Conservation (phyloP, 441 rosid species). For the Biscutella laevigata region DNA sequence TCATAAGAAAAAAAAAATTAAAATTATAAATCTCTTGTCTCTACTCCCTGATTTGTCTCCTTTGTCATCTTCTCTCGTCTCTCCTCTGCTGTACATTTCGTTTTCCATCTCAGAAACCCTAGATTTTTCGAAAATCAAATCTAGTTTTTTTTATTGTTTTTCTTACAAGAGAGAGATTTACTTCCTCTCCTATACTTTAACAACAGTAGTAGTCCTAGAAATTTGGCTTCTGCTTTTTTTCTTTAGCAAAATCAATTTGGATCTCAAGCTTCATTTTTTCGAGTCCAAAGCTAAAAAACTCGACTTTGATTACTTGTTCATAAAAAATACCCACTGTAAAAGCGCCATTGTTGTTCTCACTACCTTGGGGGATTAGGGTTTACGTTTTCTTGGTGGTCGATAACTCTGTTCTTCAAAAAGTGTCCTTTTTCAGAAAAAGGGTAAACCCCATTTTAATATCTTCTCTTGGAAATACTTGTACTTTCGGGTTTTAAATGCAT, state of each 20-base stretch:
- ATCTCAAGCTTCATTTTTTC: no score
- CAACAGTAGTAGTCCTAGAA: background rate
- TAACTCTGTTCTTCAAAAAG: constrained; percentile 15
- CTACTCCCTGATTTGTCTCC: constrained; percentile 28
- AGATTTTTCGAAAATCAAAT: constrained; percentile 52
- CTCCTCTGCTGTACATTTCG: constrained; percentile 34
- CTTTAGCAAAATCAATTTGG: constrained; percentile 14
- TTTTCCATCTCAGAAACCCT: constrained; percentile 44
- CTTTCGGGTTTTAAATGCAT: constrained; percentile 71
- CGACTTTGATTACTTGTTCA: constrained; percentile 22
- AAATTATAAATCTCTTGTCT: constrained; percentile 25
- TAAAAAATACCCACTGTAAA: constrained; percentile 18
- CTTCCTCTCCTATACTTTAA: constrained; percentile 1
- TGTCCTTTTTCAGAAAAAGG: constrained; percentile 1
- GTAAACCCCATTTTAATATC: no score
- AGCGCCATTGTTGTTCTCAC: constrained; percentile 22
- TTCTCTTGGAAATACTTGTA: no score
- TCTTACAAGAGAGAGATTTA: background rate
- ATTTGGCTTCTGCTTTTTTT: background rate
- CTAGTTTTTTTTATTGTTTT: constrained; percentile 31
- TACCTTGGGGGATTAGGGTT: constrained; percentile 18
- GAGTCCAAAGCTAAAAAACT: constrained; percentile 1
- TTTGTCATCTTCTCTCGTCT: constrained; percentile 20
- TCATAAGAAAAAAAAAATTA: constrained; percentile 10
- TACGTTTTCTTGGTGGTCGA: constrained; percentile 12